Evolutionary conservation across 306 rosid genomes (phyloP).

Genomic region (Ziziphus jujuba): DNA sequence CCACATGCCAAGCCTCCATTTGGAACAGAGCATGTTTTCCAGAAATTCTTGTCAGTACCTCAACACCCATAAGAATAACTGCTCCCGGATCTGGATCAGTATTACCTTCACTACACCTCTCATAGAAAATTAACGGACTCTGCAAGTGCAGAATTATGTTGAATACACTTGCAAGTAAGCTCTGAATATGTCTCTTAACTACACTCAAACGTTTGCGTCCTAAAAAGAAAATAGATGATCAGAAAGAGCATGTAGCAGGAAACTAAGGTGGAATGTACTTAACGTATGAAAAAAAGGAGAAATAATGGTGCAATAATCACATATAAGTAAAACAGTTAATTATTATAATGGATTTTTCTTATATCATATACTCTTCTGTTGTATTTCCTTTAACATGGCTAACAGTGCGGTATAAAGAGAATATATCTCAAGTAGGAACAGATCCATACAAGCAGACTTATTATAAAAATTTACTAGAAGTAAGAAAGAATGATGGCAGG

Average conservation of each 20-base stretch:
- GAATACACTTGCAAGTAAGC: slow-evolving; percentile 57
- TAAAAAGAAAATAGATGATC: slow-evolving; percentile 35
- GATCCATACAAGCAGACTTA: neutral
- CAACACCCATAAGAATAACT: slow-evolving; percentile 87
- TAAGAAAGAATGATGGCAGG: neutral
- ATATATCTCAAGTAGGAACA: neutral
- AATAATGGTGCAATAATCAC: neutral
- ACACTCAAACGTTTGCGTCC: slow-evolving; percentile 70
- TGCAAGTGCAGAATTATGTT: slow-evolving; percentile 75
- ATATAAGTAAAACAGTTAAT: no score
- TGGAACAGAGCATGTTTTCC: slow-evolving; percentile 66
- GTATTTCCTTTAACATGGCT: neutral
- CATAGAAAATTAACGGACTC: slow-evolving; percentile 60
- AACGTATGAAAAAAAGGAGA: neutral
- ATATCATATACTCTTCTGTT: no score
- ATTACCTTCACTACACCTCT: slow-evolving; percentile 32
- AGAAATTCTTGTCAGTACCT: slow-evolving; percentile 67
- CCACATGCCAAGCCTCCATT: slow-evolving; percentile 72
- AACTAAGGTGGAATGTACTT: neutral
- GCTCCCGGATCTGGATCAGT: slow-evolving; percentile 80
- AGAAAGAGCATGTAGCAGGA: slow-evolving; percentile 10
- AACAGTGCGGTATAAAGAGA: neutral
- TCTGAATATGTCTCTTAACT: slow-evolving; percentile 75
- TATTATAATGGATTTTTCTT: no score
- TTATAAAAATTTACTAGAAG: neutral